phyloP scores from a whole-genome alignment of 805 yeast genomes.

The Babjeviella inositovora region DNA sequence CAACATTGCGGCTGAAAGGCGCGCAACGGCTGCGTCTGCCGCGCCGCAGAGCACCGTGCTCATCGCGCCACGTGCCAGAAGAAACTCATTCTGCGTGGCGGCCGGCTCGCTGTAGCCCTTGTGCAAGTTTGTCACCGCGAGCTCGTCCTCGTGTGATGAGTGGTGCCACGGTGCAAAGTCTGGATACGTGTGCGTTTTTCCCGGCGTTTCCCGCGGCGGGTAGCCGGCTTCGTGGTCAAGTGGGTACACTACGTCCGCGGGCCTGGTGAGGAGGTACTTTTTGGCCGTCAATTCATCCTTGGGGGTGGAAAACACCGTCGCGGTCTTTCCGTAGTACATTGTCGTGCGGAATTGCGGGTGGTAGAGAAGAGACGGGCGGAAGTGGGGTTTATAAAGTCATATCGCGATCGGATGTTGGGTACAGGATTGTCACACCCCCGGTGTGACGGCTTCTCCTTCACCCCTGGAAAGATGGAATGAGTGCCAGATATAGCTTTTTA shows the following conservation, averaged over 20 bases:
- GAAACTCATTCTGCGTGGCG: slow-evolving; percentile 46
- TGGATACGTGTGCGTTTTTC: slow-evolving; percentile 26
- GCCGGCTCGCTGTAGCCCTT: slow-evolving; percentile 61
- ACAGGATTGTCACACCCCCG: too few species aligned
- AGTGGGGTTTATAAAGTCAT: too few species aligned
- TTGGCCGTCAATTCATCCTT: too few species aligned
- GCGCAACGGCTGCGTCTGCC: slow-evolving; percentile 5
- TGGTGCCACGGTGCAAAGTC: slow-evolving; percentile 66
- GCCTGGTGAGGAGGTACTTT: slow-evolving; percentile 13
- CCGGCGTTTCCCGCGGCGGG: slow-evolving; percentile 2
- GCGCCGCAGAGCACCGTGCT: slow-evolving; percentile 12
- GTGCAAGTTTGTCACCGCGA: slow-evolving; percentile 39
- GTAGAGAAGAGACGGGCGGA: too few species aligned
- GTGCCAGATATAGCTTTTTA: too few species aligned
- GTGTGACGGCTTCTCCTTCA: too few species aligned
- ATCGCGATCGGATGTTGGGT: too few species aligned
- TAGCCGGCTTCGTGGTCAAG: slow-evolving; percentile 10
- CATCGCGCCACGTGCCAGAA: slow-evolving; percentile 48
- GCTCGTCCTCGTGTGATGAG: slow-evolving; percentile 31
- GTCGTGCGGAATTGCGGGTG: too few species aligned
- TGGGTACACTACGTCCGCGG: slow-evolving; percentile 14
- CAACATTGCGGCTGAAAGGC: slow-evolving; percentile 12
- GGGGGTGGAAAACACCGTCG: too few species aligned
- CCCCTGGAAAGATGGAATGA: too few species aligned
- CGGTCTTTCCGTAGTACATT: too few species aligned